phyloP scores from a whole-genome alignment of 2,329 filamentous ascomycete genomes.

The Exophiala calicioides region DNA sequence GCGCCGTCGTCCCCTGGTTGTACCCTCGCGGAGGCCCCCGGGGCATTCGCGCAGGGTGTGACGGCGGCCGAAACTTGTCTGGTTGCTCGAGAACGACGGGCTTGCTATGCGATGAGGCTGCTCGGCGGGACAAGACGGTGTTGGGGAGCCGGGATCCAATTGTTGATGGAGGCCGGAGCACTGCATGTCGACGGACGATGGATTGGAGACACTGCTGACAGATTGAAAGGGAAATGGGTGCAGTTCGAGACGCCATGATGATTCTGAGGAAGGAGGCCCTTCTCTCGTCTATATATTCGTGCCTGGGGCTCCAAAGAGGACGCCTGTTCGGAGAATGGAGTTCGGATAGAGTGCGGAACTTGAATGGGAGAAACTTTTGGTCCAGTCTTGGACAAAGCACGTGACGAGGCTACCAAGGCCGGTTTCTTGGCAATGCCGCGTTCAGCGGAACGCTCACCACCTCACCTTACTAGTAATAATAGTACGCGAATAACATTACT shows the following conservation, averaged over 20 bases:
- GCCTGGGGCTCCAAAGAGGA: too few species aligned
- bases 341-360: too few species aligned
- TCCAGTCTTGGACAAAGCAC: not conserved
- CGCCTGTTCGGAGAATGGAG: too few species aligned
- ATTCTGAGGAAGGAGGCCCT: not conserved
- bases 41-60: conserved; percentile 72
- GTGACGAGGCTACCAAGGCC: not conserved
- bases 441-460: too few species aligned
- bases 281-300: too few species aligned
- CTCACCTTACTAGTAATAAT: too few species aligned
- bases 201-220: conserved; percentile 43
- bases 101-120: conserved; percentile 42
- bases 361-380: not conserved
- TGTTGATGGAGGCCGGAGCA: too few species aligned
- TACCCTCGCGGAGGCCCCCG: conserved; percentile 60
- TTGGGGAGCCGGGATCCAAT: not conserved
- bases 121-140: conserved; percentile 1
- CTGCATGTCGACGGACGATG: too few species aligned
- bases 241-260: conserved; percentile 41
- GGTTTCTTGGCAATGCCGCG: not conserved
- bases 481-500: too few species aligned
- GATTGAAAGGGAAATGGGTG: conserved; percentile 53
- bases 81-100: conserved; percentile 80
- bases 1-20: conserved; percentile 47
- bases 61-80: conserved; percentile 86